phyloP scores from a whole-genome alignment of 768 basidiomycete species.

The Boletus rubropictus region DNA sequence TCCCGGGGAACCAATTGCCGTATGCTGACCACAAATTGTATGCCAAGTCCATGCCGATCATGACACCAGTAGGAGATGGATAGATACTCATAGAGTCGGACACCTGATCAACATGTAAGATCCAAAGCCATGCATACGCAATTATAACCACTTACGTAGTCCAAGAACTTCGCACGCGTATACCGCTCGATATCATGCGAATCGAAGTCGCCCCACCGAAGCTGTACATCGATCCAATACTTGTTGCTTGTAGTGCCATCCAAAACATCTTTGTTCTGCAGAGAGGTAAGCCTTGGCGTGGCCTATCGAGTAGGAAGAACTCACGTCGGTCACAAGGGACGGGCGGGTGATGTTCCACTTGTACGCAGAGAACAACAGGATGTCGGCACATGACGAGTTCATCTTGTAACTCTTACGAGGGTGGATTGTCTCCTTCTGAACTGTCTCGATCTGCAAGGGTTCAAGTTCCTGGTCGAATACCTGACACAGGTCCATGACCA shows the following conservation, averaged over 20 bases:
- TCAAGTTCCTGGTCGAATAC: constrained; percentile 99
- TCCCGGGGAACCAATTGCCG: constrained; percentile 98
- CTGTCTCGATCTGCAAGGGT: constrained; percentile 96
- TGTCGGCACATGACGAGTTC: constrained; percentile 99
- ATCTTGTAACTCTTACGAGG: constrained; percentile 99
- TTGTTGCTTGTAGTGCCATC: constrained; percentile 99
- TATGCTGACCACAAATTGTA: constrained; percentile 99
- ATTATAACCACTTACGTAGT: constrained; percentile 59
- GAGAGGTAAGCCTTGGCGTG: constrained; percentile 6
- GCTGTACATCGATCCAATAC: constrained; percentile 96
- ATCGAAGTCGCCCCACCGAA: constrained; percentile 98
- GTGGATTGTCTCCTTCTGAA: constrained; percentile 99
- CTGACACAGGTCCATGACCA: constrained; percentile 96
- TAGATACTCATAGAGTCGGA: constrained; percentile 99
- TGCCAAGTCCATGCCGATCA: constrained; percentile 98
- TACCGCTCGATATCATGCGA: constrained; percentile 99
- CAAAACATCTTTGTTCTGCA: constrained; percentile 83
- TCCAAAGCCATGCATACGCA: neutral
- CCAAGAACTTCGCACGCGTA: constrained; percentile 97
- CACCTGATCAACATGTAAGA: constrained; percentile 41
- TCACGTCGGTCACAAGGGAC: constrained; percentile 87
- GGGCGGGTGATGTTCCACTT: constrained; percentile 99
- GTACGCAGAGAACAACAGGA: constrained; percentile 92
- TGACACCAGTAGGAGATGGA: constrained; percentile 96
- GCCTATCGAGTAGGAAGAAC: constrained; percentile 20